Evolutionary conservation across 2,329 filamentous ascomycete species (phyloP), one percentile per base, ranked within the genome.

Genomic region (Trichophyton schoenleinii): DNA sequence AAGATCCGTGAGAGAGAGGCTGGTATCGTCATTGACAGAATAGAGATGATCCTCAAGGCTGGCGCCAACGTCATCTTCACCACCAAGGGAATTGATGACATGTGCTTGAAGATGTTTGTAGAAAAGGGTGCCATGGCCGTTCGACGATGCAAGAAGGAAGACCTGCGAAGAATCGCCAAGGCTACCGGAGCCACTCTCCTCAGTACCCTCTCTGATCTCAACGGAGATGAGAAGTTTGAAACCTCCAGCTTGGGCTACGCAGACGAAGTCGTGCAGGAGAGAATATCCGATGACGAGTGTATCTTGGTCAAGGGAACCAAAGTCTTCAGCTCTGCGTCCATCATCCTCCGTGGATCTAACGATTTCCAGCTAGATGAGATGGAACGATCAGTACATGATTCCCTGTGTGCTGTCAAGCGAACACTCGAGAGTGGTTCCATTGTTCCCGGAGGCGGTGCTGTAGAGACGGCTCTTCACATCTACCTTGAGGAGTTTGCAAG

Each of bases 401-500:
- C 92, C 13, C 82, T 99, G 55, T 96, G 89, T 67, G 94, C 94
- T 55, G 91, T 99, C 66, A 99, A 99, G 85, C 86, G 94, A 68
- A 96, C 94, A 2, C 81, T 99, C 6, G 94, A 99, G 79, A 96
- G 90, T 71, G 94, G 94, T 70, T 91, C 89, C 77, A 95, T 99
- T 67, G 94, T 99, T 44, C 94, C 94, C 15, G 94, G 94, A 67
- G 94, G 94, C 67, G 94, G 92, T 72, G 94, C 94, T 49, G 92
- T 96, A 22, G 94, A 99, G 80, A 97, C 94, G n/a, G 94, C 94
- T 57, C 83, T 99, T 66, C 94, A 97, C 79, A 99, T 99, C 73
- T 99, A 97, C 78, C 84, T 99, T 38, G 94, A 99, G 79, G 94
- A 99, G 77, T 99, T 95, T 76, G 94, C 94, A 60, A 92, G 94